A percentile compares a stretch with the other conserved stretches of the same genome.
Evolutionary conservation across 345 rosid genomes (phyloP).

Genomic region (Bretschneidera sinensis): DNA sequence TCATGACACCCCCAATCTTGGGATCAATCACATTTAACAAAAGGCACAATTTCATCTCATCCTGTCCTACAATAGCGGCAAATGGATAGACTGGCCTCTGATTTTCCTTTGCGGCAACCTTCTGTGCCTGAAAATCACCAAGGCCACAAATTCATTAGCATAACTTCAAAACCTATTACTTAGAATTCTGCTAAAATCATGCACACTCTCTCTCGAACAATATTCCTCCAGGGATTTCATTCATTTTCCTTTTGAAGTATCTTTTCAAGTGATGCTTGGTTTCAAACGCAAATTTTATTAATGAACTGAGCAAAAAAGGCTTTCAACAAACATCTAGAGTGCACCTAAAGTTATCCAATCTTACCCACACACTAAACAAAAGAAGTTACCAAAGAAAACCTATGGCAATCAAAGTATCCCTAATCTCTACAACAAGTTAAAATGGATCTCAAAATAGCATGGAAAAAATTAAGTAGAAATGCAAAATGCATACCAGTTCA

Average conservation of each 20-base stretch:
- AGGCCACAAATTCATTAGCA: slow-evolving; percentile 10
- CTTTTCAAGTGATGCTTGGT: neutral
- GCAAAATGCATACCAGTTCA: slow-evolving; percentile 46
- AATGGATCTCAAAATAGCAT: neutral
- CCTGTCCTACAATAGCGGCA: slow-evolving; percentile 94
- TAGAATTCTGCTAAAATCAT: neutral
- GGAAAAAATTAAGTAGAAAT: neutral
- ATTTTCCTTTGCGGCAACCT: slow-evolving; percentile 53
- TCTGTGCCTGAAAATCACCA: slow-evolving; percentile 41
- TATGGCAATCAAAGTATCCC: too few species aligned
- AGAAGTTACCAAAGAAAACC: too few species aligned
- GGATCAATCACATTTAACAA: slow-evolving; percentile 90
- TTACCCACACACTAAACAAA: neutral
- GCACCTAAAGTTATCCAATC: neutral
- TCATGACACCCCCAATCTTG: slow-evolving; percentile 94
- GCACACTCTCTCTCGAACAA: neutral
- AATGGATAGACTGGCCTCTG: slow-evolving; percentile 91
- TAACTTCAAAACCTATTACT: slow-evolving; percentile 4
- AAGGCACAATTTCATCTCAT: slow-evolving; percentile 96
- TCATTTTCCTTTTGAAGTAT: neutral
- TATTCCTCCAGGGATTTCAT: neutral
- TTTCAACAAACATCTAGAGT: neutral
- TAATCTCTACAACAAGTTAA: neutral
- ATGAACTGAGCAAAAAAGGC: neutral
- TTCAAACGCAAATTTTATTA: too few species aligned